Evolutionary conservation across 2,329 filamentous ascomycete genomes (phyloP), one percentile per base, ranked within the genome.

Genomic region (Zasmidium cellare): DNA sequence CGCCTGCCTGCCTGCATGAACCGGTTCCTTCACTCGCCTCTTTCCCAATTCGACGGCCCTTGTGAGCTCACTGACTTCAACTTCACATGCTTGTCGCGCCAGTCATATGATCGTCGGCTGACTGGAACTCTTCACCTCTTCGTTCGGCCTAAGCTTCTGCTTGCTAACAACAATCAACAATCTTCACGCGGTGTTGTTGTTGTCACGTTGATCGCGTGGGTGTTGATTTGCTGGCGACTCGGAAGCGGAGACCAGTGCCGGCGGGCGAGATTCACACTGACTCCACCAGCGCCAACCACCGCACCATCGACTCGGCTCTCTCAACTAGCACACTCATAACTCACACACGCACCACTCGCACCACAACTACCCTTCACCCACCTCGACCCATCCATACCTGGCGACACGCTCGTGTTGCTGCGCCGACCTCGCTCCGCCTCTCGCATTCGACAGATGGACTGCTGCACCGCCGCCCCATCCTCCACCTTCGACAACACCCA

Each of bases 371-470:
- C 19, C 23, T 18, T 23, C 5, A 7, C 25, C 16, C 18, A 45
- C 35, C 6, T 23, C 49, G 44, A 46, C 54, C 51, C 53, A 55
- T 53, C 54, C 23, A 41, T 58, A 61, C 35, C 44, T 54, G 58
- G 52, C 44, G 38, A 24, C 51, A 16, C 52, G 1, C 46, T 28
- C 24, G 23, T 31, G 20, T 38, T 49, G 16, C 50, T 52, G 31
- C 50, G 50, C 50, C 35, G 18, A 11, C 16, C 12, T 28, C 25
- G 19, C 24, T 24, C 35, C 54, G 54, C 56, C 51, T 35, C 72
- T n/a, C 73, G 74, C 75, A 41, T 14, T 70, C 75, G 72, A 79
- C 76, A 78, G 79, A 76, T 77, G 78, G 73, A 82, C 83, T 76
- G n/a, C n/a, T n/a, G 86, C 83, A 84, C 81, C 77, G 77, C 74